These are phyloP conservation scores for Microascus cirrosus DNA, from an alignment of 2,329 filamentous ascomycete genomes.

Conservation along the genomic window DNA sequence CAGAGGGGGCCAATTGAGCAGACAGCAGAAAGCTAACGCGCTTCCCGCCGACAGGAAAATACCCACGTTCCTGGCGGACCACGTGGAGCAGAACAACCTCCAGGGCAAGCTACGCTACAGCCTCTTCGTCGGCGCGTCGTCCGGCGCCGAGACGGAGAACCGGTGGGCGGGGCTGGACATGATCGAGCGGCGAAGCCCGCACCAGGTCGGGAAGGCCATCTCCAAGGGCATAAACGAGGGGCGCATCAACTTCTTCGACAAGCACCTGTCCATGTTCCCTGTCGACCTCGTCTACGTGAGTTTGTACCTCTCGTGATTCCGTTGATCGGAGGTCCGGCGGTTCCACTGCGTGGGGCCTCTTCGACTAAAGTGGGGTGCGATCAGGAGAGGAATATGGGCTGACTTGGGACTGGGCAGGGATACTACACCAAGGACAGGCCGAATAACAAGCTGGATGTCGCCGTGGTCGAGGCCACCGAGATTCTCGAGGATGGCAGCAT, in stretches of 20 bases:
- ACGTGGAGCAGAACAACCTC: conserved; percentile 77
- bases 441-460: conserved; percentile 66
- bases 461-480: conserved; percentile 74
- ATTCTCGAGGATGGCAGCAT: conserved; percentile 86
- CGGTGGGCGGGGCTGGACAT: conserved; percentile 83
- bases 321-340: neutral
- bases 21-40: neutral
- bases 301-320: conserved; percentile 1
- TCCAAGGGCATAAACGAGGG: conserved; percentile 84
- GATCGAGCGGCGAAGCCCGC: conserved; percentile 75
- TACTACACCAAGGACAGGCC: conserved; percentile 76
- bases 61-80: conserved; percentile 72
- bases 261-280: conserved; percentile 89
- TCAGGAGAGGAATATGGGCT: neutral
- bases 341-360: neutral
- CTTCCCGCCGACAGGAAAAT: conserved; percentile 49
- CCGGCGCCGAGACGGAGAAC: conserved; percentile 83
- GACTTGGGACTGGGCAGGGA: conserved; percentile 33
- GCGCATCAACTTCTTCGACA: conserved; percentile 85
- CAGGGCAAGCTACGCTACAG: conserved; percentile 79
- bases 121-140: conserved; percentile 82
- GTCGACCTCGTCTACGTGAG: conserved; percentile 69
- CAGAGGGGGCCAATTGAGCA: neutral
- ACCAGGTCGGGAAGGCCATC: conserved; percentile 86
- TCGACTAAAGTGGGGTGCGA: neutral